Evolutionary conservation across 108 stramenopile species (phyloP).

Genomic region (Cyclotella baltica): DNA sequence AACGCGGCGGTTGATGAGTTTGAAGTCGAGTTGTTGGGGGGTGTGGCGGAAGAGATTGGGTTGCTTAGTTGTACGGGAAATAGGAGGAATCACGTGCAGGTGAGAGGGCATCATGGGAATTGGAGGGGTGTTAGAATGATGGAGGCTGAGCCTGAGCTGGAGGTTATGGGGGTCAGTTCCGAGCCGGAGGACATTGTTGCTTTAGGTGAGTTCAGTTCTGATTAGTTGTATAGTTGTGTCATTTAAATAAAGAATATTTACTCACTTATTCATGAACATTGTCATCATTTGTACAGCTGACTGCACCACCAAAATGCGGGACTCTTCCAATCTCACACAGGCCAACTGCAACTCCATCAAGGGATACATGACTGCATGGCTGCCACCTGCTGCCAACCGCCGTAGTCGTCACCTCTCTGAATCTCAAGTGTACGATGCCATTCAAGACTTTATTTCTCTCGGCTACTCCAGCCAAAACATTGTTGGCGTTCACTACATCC

Average conservation of each 20-base stretch:
- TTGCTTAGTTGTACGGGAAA: constrained; percentile 15
- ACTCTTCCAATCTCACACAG: constrained; percentile 2
- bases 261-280: background rate
- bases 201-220: constrained; percentile 10
- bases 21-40: constrained; percentile 15
- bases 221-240: background rate
- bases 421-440: constrained; percentile 13
- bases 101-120: no score
- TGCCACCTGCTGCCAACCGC: background rate
- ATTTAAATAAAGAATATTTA: background rate
- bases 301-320: constrained; percentile 4
- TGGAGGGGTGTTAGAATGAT: background rate
- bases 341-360: constrained; percentile 23
- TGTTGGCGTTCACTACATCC: constrained; percentile 14
- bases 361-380: constrained; percentile 39
- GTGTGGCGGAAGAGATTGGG: constrained; percentile 19
- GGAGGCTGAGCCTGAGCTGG: constrained; percentile 12
- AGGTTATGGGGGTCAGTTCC: constrained; percentile 24
- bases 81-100: background rate
- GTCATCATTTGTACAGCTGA: constrained; percentile 5
- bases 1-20: constrained; percentile 1
- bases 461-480: constrained; percentile 13
- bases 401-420: constrained; percentile 5
- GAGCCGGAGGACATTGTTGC: constrained; percentile 11
- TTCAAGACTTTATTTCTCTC: constrained; percentile 13